Base-by-base conservation (phyloP, 805 yeast genomes). In the Candida corydali region DNA sequence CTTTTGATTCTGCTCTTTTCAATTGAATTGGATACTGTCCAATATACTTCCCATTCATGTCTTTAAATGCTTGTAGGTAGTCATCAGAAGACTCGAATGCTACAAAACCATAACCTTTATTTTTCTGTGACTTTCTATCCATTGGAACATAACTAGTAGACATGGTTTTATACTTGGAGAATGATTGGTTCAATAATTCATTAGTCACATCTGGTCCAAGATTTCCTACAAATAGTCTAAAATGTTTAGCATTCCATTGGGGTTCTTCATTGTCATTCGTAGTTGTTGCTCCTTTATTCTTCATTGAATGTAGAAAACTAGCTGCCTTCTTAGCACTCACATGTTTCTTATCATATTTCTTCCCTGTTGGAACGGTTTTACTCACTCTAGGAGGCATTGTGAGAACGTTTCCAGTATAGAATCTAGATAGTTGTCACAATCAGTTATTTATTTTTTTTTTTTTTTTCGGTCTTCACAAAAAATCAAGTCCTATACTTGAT, bases 31-130 rank as follows among this genome's bases (percentile, higher is more conserved):
- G 93, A 48, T 80, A 80, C 47, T 69, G 75, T 1, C 93, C 94
- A 32, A 85, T 70, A 46, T 80, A 82, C 50, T 82, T 81, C 17
- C 86, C 86, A 51, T 84, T 80, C 79, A 82, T 73, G 48, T 80
- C 86, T 51, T 77, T 80, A 57, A 80, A 84, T 3, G 89, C 87
- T 35, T 64, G 59, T 37, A 84, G 63, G 47, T 81, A 84, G 50
- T 84, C 91, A 15, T 78, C 76, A 0, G 89, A 58, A 41, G 70
- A 71, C 3, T 61, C 63, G 54, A 85, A 84, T 5, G 86, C 77
- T 10, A 84, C 82, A 55, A 84, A 85, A 6, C 88, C 94, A 52
- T 63, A 85, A 3, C 94, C 93, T 51, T 75, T 79, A 40, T 70
- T 69, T 43, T 67, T 70, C 7, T 61, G 65, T 0, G 73, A 61